Percentiles rank a stretch among this genome's conserved stretches.
phyloP scores from a whole-genome alignment of 2,329 filamentous ascomycete genomes.

The Penicillium capsulatum region DNA sequence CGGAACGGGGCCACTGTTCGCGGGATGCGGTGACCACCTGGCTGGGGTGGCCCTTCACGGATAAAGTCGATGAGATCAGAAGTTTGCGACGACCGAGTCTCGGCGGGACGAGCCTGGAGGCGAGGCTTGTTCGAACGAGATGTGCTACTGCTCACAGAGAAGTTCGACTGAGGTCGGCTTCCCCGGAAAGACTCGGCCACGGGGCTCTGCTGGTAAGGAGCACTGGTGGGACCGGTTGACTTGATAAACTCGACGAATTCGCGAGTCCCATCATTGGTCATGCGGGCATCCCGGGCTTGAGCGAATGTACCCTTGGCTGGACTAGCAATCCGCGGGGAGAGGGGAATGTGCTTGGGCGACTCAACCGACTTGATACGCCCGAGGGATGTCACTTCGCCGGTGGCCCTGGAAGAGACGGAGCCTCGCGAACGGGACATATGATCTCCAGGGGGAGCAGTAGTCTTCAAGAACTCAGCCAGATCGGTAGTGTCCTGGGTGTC shows the following conservation, averaged over 20 bases:
- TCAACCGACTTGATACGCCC: conserved; percentile 23
- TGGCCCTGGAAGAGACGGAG: conserved; percentile 20
- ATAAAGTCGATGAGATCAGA: conserved; percentile 96
- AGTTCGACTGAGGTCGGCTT: conserved; percentile 14
- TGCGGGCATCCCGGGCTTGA: conserved; percentile 67
- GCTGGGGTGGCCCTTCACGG: conserved; percentile 70
- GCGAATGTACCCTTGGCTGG: conserved; percentile 25
- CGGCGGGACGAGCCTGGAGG: conserved; percentile 68
- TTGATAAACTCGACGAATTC: conserved; percentile 90
- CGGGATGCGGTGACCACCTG: conserved; percentile 67
- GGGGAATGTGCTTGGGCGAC: conserved; percentile 24
- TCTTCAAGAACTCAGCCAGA: conserved; percentile 38
- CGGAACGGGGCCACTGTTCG: conserved; percentile 81
- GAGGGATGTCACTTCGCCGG: conserved; percentile 13
- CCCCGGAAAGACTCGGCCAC: conserved; percentile 6
- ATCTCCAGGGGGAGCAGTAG: conserved; percentile 31
- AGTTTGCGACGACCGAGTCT: conserved; percentile 61
- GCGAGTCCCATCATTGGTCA: conserved; percentile 65
- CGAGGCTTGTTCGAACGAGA: neutral
- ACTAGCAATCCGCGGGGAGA: conserved; percentile 15
- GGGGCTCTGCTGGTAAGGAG: conserved; percentile 8
- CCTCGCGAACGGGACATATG: conserved; percentile 13
- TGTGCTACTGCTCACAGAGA: conserved; percentile 8
- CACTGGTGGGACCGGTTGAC: conserved; percentile 64
- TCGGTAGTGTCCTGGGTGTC: conserved; percentile 37